phyloP scores from a whole-genome alignment of 2,329 filamentous ascomycete genomes.

The Podosphaera fusca region DNA sequence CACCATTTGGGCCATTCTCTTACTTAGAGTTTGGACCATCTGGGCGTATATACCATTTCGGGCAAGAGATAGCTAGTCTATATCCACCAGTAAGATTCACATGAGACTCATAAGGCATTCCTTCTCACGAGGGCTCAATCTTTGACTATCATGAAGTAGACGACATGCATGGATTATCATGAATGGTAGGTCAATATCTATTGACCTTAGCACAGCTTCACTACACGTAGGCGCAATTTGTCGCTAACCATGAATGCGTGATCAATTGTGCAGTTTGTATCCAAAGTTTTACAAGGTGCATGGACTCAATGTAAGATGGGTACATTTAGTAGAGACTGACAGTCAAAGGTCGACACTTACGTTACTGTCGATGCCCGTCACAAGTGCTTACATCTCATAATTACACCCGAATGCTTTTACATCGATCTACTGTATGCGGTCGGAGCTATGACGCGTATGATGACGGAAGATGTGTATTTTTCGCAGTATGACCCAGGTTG shows the following conservation, averaged over 20 bases:
- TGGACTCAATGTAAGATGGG: too few species aligned
- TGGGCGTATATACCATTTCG: background rate
- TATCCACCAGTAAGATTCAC: background rate
- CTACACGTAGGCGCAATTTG: background rate
- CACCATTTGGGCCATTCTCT: background rate
- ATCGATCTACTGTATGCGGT: too few species aligned
- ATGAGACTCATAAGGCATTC: too few species aligned
- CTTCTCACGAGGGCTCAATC: background rate
- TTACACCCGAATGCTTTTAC: too few species aligned
- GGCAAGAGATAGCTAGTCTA: background rate
- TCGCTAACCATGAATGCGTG: background rate
- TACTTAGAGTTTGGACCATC: background rate
- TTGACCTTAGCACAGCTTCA: background rate
- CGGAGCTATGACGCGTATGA: too few species aligned
- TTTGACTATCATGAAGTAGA: background rate
- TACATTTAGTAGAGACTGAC: too few species aligned
- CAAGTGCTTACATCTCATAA: too few species aligned
- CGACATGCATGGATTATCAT: background rate
- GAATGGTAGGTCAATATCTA: background rate
- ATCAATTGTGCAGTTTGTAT: background rate
- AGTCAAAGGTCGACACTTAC: too few species aligned
- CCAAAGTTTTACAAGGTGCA: too few species aligned
- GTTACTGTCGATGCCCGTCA: too few species aligned
- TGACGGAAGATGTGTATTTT: too few species aligned
- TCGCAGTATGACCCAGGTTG: too few species aligned